phyloP scores from a whole-genome alignment of 1,139 yeast species.

The Taphrina wiesneri region DNA sequence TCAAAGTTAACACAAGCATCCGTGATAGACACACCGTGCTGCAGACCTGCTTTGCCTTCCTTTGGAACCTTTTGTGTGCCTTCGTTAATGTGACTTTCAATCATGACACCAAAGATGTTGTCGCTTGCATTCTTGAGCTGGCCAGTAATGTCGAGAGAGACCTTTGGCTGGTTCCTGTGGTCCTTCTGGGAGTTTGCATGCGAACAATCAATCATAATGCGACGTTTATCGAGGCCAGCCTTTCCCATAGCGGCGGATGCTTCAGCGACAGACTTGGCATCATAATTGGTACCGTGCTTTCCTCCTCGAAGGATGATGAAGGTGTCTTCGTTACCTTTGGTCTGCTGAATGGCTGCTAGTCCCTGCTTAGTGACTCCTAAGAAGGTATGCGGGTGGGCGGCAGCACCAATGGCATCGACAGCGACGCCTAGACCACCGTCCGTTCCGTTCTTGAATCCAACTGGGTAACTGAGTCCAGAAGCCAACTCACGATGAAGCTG shows the following conservation, averaged over 20 bases:
- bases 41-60: constrained; percentile 62
- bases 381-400: constrained; percentile 91
- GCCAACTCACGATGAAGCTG: constrained; percentile 95
- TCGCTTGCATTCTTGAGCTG: constrained; percentile 73
- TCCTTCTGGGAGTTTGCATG: constrained; percentile 93
- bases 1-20: constrained; percentile 96
- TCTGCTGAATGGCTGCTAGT: constrained; percentile 90
- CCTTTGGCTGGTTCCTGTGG: constrained; percentile 89
- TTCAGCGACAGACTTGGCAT: constrained; percentile 54
- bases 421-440: constrained; percentile 93
- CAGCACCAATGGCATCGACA: constrained; percentile 89
- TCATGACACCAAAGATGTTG: constrained; percentile 89
- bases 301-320: constrained; percentile 95
- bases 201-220: constrained; percentile 93
- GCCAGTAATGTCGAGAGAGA: constrained; percentile 74
- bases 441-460: constrained; percentile 96
- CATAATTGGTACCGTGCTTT: constrained; percentile 86
- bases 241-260: constrained; percentile 69
- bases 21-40: constrained; percentile 92
- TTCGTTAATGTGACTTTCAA: constrained; percentile 84
- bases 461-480: constrained; percentile 93
- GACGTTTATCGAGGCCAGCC: constrained; percentile 57
- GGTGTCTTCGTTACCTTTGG: constrained; percentile 88
- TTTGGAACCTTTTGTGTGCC: constrained; percentile 87
- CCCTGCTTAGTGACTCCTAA: constrained; percentile 92